phyloP scores from a whole-genome alignment of 139 green algal genomes.

The Bryopsis sp. region DNA sequence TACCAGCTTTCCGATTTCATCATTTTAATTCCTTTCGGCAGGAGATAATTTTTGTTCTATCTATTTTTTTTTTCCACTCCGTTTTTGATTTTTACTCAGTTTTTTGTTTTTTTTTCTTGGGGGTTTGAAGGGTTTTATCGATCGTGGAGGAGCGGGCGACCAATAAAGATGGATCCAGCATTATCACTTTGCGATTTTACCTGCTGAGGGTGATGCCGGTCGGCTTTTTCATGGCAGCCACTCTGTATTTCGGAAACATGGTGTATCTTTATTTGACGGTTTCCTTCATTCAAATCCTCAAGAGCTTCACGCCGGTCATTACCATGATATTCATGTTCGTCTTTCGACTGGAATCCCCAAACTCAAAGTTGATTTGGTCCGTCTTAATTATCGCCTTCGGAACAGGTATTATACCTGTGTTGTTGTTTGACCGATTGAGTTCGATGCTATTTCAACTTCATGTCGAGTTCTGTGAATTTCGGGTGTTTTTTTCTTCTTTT shows the following conservation, averaged over 20 bases:
- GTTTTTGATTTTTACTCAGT: slow-evolving; percentile 20
- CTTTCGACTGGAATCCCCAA: slow-evolving; percentile 59
- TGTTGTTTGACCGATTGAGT: too few relatives aligned
- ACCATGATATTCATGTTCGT: slow-evolving; percentile 79
- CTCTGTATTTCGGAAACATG: slow-evolving; percentile 85
- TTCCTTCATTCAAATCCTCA: slow-evolving; percentile 94
- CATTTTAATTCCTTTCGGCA: not conserved
- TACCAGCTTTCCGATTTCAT: not conserved
- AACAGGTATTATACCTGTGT: not conserved
- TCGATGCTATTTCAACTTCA: too few relatives aligned
- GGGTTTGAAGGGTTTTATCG: slow-evolving; percentile 44
- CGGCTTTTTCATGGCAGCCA: slow-evolving; percentile 79
- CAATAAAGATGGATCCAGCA: too few relatives aligned
- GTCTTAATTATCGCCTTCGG: slow-evolving; percentile 31
- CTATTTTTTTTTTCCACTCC: not conserved
- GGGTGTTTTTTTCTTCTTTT: too few relatives aligned
- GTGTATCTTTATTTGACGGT: slow-evolving; percentile 95
- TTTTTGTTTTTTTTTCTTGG: not conserved
- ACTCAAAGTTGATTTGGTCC: slow-evolving; percentile 38
- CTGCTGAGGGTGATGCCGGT: slow-evolving; percentile 66
- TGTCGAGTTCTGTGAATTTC: too few relatives aligned
- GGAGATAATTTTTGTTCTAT: not conserved
- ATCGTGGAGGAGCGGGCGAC: slow-evolving; percentile 1
- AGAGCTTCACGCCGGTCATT: slow-evolving; percentile 81
- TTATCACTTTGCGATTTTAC: slow-evolving; percentile 9